These are phyloP conservation scores for Syzygium syzygioides DNA, from an alignment of 441 rosid genomes.

Conservation along the genomic window DNA sequence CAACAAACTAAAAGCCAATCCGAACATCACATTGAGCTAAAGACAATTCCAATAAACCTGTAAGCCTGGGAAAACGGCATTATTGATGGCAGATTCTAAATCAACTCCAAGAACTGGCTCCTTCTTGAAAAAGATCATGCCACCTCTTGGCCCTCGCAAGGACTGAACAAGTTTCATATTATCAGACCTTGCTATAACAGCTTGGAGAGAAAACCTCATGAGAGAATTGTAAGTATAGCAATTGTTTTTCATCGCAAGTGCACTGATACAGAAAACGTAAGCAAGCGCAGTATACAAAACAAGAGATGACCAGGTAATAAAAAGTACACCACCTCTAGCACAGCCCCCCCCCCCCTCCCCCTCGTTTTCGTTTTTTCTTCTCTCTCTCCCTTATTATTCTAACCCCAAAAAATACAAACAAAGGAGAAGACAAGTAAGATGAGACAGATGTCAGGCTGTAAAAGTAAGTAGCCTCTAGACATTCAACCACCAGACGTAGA, in stretches of 20 bases:
- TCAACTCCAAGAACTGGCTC: conserved; percentile 77
- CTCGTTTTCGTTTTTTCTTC: fast-evolving
- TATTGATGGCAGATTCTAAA: conserved; percentile 76
- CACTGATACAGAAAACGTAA: background rate
- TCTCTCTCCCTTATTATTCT: background rate
- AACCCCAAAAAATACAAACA: background rate
- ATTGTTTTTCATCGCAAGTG: background rate
- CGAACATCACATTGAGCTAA: background rate
- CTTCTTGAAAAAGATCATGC: conserved; percentile 88
- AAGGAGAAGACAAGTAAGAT: background rate
- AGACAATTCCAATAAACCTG: conserved; percentile 41
- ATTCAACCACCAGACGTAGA: background rate
- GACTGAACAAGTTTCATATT: conserved; percentile 37
- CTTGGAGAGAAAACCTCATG: background rate
- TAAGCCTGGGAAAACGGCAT: conserved; percentile 90
- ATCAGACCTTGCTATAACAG: background rate
- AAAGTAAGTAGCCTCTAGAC: background rate
- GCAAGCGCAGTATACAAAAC: background rate
- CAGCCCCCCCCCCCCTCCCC: background rate
- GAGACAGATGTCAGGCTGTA: background rate
- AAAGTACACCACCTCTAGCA: background rate
- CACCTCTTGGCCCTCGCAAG: conserved; percentile 96
- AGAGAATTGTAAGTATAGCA: background rate
- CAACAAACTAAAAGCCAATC: background rate
- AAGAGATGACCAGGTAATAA: background rate